Conservation (phyloP, 169 alveolate species). For the Ichthyophthirius multifiliis region DNA sequence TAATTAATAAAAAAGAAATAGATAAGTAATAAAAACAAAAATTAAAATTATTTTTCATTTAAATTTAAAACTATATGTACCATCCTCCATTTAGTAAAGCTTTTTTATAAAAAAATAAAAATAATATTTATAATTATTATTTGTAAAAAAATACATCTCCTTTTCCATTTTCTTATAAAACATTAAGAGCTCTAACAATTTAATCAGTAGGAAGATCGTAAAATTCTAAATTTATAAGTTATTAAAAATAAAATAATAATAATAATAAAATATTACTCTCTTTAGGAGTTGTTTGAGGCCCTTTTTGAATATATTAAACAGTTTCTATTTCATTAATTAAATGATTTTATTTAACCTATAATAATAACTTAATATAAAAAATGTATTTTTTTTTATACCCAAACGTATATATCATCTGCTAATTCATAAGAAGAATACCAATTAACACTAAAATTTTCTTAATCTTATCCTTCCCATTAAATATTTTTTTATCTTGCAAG, state of each 20-base stretch:
- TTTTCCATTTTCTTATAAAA: conserved; percentile 1
- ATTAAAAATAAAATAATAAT: not conserved
- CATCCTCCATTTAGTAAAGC: not conserved
- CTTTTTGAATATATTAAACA: not conserved
- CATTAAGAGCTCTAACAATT: not conserved
- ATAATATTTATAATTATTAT: not conserved
- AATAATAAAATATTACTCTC: not conserved
- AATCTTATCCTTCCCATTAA: not conserved
- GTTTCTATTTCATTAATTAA: not conserved
- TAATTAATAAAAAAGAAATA: too few species aligned
- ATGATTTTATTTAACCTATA: not conserved
- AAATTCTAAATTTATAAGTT: not conserved
- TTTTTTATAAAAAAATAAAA: not conserved
- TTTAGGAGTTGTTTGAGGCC: not conserved
- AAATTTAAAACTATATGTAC: not conserved
- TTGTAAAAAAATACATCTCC: not conserved
- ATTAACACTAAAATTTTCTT: not conserved
- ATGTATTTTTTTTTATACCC: not conserved
- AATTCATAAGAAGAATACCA: not conserved
- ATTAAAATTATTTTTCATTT: not conserved
- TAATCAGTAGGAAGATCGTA: not conserved
- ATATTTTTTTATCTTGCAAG: not conserved
- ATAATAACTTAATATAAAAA: not conserved
- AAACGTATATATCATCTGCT: conserved; percentile 2
- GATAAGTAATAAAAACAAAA: too few species aligned